These are phyloP conservation scores for Polyporus arcularius DNA, from an alignment of 768 basidiomycete species.

Conservation along the genomic window DNA sequence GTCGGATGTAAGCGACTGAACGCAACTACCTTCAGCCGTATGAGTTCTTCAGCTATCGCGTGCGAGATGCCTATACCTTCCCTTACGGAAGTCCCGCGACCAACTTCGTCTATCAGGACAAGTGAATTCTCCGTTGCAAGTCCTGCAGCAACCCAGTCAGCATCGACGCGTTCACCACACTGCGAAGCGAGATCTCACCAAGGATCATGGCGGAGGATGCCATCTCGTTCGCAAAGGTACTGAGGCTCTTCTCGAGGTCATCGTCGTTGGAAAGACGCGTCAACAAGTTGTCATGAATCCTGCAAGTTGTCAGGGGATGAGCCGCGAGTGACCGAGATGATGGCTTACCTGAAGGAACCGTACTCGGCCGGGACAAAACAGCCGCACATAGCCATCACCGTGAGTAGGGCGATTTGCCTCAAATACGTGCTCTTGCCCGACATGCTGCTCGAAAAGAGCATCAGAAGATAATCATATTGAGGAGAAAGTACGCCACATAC, in stretches of 20 bases:
- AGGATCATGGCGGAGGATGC: constrained; percentile 89
- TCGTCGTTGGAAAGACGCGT: constrained; percentile 94
- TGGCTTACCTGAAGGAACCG: constrained; percentile 74
- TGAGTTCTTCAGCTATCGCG: constrained; percentile 78
- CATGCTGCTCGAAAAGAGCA: constrained; percentile 46
- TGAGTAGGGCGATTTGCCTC: constrained; percentile 80
- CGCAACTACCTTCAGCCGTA: constrained; percentile 63
- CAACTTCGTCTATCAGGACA: constrained; percentile 91
- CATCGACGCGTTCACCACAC: background rate
- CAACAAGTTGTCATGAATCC: constrained; percentile 81
- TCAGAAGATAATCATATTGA: background rate
- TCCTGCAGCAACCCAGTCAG: constrained; percentile 40
- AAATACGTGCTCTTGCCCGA: constrained; percentile 93
- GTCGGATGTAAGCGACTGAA: background rate
- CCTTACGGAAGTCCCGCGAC: constrained; percentile 84
- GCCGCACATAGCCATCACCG: constrained; percentile 86
- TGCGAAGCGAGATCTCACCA: constrained; percentile 42
- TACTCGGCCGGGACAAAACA: constrained; percentile 94
- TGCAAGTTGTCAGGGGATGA: constrained; percentile 27
- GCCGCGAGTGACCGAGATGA: background rate
- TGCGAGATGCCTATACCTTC: constrained; percentile 84
- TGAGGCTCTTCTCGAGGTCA: constrained; percentile 84
- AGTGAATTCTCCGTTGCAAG: constrained; percentile 70
- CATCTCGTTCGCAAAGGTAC: constrained; percentile 97
- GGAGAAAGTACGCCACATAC: constrained; percentile 41